phyloP scores from a whole-genome alignment of 371 early-diverging fungal genomes.

The Mortierella sp. region DNA sequence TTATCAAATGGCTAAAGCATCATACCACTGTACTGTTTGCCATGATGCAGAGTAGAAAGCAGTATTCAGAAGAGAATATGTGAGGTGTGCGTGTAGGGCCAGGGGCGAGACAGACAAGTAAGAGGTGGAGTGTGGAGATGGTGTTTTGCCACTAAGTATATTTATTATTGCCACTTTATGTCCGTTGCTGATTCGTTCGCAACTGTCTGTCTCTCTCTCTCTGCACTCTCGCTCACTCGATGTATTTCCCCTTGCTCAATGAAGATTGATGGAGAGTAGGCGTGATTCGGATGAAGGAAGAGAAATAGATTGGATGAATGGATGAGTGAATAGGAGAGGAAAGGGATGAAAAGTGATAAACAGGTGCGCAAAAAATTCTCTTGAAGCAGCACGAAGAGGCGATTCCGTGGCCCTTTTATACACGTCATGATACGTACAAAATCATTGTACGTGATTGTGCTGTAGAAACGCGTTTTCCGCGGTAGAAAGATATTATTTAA shows the following conservation, averaged over 20 bases:
- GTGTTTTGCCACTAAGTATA: background rate
- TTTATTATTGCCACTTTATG: slow-evolving; percentile 1
- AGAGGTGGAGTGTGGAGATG: background rate
- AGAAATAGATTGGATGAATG: background rate
- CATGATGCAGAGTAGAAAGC: slow-evolving; percentile 18
- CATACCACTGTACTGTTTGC: slow-evolving; percentile 56
- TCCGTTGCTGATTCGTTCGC: background rate
- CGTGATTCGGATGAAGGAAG: background rate
- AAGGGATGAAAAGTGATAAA: background rate
- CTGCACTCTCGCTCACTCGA: background rate
- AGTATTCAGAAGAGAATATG: background rate
- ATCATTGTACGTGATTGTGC: slow-evolving; percentile 18
- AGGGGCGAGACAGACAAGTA: background rate
- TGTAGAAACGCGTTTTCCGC: no score
- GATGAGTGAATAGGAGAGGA: background rate
- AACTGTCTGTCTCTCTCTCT: background rate
- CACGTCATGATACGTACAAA: slow-evolving; percentile 35
- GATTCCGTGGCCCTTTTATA: slow-evolving; percentile 20
- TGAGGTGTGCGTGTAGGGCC: background rate
- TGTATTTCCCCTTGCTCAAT: background rate
- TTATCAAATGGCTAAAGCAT: background rate
- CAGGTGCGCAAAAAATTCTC: background rate
- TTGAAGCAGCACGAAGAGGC: background rate
- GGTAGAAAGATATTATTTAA: no score
- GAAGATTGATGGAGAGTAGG: background rate